phyloP scores from a whole-genome alignment of 2,329 filamentous ascomycete genomes.

The Pseudogymnoascus sp. region DNA sequence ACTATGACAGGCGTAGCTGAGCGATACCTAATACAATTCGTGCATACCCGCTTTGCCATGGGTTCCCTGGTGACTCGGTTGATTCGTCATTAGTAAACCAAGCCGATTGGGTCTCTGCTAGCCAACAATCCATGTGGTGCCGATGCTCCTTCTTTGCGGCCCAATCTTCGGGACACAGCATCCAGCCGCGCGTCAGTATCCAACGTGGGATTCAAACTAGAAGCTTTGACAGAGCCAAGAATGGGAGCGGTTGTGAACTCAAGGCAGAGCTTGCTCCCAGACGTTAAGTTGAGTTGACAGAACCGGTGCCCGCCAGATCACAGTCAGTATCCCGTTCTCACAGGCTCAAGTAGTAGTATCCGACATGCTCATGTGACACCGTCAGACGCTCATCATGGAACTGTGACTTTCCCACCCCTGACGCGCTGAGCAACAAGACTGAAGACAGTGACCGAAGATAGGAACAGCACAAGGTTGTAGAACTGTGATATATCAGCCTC shows the following conservation, averaged over 20 bases:
- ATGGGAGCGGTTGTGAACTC: neutral
- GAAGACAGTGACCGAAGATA: conserved; percentile 92
- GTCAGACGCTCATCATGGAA: neutral
- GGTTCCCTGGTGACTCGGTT: neutral
- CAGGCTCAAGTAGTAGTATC: neutral
- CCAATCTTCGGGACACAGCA: neutral
- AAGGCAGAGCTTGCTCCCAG: neutral
- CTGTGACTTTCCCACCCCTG: conserved; percentile 32
- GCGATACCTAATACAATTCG: neutral
- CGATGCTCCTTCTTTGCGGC: neutral
- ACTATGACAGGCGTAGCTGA: neutral
- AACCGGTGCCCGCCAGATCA: neutral
- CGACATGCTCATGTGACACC: neutral
- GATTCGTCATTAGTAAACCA: neutral
- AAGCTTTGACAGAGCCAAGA: neutral
- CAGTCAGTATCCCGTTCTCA: neutral
- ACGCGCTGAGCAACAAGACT: conserved; percentile 87
- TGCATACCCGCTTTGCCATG: neutral
- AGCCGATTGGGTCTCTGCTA: neutral
- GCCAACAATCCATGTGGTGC: neutral
- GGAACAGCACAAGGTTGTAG: conserved; percentile 94
- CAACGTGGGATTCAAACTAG: neutral
- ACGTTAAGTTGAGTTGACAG: neutral
- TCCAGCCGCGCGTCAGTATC: neutral
- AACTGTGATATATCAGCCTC: conserved; percentile 52